Evolutionary conservation across 768 basidiomycete species (phyloP).

Genomic region (Panaeolus papilionaceus): DNA sequence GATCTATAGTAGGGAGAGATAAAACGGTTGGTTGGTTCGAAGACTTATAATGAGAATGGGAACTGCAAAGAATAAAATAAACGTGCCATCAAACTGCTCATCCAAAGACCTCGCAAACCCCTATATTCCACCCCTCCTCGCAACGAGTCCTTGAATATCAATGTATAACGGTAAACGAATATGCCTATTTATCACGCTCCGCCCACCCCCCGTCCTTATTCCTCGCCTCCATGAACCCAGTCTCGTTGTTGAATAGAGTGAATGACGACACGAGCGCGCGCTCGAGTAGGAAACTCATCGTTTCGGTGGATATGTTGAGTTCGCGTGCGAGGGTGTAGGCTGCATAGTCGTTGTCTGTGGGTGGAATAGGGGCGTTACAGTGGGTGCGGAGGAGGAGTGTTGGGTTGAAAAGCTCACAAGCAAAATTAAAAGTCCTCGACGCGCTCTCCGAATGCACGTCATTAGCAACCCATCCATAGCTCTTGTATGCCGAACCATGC

Average conservation of each 20-base stretch:
- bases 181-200: slow-evolving; percentile 59
- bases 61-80: too few relatives aligned
- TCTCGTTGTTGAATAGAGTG: slow-evolving; percentile 69
- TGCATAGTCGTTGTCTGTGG: slow-evolving; percentile 73
- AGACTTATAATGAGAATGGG: slow-evolving; percentile 44
- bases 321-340: slow-evolving; percentile 63
- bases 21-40: slow-evolving; percentile 28
- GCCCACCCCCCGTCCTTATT: slow-evolving; percentile 33
- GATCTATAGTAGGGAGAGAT: too few relatives aligned
- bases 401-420: slow-evolving; percentile 52
- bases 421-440: slow-evolving; percentile 43
- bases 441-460: slow-evolving; percentile 81
- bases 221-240: slow-evolving; percentile 86
- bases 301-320: slow-evolving; percentile 56
- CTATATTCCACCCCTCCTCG: slow-evolving; percentile 32
- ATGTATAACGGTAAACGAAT: slow-evolving; percentile 81
- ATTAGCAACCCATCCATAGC: slow-evolving; percentile 77
- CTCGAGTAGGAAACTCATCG: slow-evolving; percentile 53
- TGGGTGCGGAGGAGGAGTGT: too few relatives aligned
- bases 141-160: slow-evolving; percentile 47
- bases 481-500: slow-evolving; percentile 66
- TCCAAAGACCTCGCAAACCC: too few relatives aligned
- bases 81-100: too few relatives aligned
- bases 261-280: slow-evolving; percentile 61
- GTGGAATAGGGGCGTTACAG: too few relatives aligned